These are phyloP conservation scores for Phylloporus sp. DNA, from an alignment of 1,284 basidiomycete genomes.

Conservation along the genomic window DNA sequence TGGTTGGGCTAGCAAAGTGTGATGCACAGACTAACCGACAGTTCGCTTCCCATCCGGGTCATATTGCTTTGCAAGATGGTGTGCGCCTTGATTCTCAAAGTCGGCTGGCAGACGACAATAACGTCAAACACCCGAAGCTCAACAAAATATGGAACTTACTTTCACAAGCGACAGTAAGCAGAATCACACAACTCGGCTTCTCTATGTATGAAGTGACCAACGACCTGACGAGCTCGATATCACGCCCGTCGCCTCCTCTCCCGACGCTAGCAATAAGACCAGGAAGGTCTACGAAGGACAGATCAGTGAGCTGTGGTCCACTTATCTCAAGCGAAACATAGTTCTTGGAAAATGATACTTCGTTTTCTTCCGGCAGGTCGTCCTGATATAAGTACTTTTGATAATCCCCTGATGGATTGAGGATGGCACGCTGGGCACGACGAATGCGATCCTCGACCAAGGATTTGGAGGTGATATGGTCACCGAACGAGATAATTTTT, in stretches of 20 bases:
- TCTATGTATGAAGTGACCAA: constrained; percentile 68
- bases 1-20: background rate
- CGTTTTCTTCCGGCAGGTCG: constrained; percentile 41
- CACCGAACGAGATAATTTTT: constrained; percentile 59
- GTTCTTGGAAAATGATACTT: constrained; percentile 68
- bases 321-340: constrained; percentile 72
- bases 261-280: constrained; percentile 73
- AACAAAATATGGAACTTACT: constrained; percentile 49
- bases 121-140: background rate
- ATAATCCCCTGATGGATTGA: constrained; percentile 60
- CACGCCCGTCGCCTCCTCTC: constrained; percentile 54
- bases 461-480: constrained; percentile 55
- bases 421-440: constrained; percentile 74
- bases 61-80: constrained; percentile 60
- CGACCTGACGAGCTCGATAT: constrained; percentile 69
- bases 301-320: constrained; percentile 71
- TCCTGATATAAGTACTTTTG: constrained; percentile 50
- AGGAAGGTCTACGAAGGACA: constrained; percentile 65
- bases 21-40: constrained; percentile 57
- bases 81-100: constrained; percentile 78
- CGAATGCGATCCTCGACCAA: constrained; percentile 71
- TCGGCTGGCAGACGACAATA: constrained; percentile 57
- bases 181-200: constrained; percentile 71
- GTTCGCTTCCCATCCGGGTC: constrained; percentile 72
- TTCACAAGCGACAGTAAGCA: constrained; percentile 77